A percentile compares a stretch with the other conserved stretches of the same genome.
phyloP scores from a whole-genome alignment of 1,284 basidiomycete genomes.

The Microbotryum lychnidis-dioicae region DNA sequence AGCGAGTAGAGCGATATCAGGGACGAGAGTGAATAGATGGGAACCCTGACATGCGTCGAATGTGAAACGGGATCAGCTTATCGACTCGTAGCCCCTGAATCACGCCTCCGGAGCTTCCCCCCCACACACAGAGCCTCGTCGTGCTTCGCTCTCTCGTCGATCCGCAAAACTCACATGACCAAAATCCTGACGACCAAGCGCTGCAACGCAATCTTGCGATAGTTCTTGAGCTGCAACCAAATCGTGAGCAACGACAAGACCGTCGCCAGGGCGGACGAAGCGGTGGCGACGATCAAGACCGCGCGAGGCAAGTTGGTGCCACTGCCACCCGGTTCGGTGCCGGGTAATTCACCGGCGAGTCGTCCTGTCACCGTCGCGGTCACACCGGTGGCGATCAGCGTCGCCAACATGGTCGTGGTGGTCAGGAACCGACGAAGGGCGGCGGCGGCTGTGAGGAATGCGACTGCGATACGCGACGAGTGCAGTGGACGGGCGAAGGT shows the following conservation, averaged over 20 bases:
- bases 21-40: slow-evolving; percentile 82
- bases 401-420: not conserved
- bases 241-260: slow-evolving; percentile 73
- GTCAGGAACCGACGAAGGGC: not conserved
- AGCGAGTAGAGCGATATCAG: slow-evolving; percentile 90
- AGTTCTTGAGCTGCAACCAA: slow-evolving; percentile 71
- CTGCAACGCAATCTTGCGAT: slow-evolving; percentile 38
- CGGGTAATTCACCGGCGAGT: not conserved
- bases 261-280: slow-evolving; percentile 50
- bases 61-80: not conserved
- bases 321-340: slow-evolving; percentile 1
- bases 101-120: not conserved
- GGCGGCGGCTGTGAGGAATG: not conserved
- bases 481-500: too few species aligned
- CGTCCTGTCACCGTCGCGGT: not conserved
- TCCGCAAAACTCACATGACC: slow-evolving; percentile 57
- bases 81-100: not conserved
- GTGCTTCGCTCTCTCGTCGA: not conserved
- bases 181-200: slow-evolving; percentile 93
- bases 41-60: slow-evolving; percentile 49
- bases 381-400: not conserved
- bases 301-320: slow-evolving; percentile 25
- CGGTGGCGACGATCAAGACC: slow-evolving; percentile 26
- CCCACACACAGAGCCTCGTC: not conserved
- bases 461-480: not conserved